Evolutionary conservation across 1,284 basidiomycete species (phyloP), one percentile per base, ranked within the genome.

Genomic region (Ceratobasidium sp.): DNA sequence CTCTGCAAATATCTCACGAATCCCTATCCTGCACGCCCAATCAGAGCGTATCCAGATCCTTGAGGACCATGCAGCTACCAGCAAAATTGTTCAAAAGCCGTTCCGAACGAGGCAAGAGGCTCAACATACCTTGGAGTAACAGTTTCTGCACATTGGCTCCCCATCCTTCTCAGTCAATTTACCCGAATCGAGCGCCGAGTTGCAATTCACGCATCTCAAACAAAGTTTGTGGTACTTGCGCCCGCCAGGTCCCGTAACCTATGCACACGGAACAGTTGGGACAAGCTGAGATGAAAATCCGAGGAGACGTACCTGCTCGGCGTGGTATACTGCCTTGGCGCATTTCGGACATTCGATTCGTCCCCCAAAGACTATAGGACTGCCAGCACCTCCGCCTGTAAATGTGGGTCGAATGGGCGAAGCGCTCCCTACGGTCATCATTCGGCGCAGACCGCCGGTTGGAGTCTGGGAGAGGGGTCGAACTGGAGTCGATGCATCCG

Each of bases 141-240:
- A 94, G 71, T 88, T 86, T 74, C 88, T 86, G 79, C 92, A 94
- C 57, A 89, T 86, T 32, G 92, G 90, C 22, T 88, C 86, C 0
- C 90, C 91, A 56, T 92, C 92, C 81, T 91, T 91, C 82, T 94
- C 92, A 32, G 90, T 88, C 77, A 94, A 82, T 40, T 89, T 87
- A 56, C 85, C 89, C 49, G 92, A 91, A 80, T 93, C 92, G 29
- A 94, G 84, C 6, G 85, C 80, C 0, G 90, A 89, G 76, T 86
- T 87, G 80, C 92, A 94, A 79, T 90, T 90, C 4, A 86, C 86
- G 81, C 92, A 94, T 25, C 92, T 85, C 78, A 94, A 82, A 81
- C 93, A 94, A n/a, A 84, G 85, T 81, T 92, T 93, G 79, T 94
- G 92, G 82, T 86, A 94, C 46, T 90, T 91, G 85, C 92, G 90